Evolutionary conservation across 495 filamentous ascomycete species (phyloP), one percentile per base, ranked within the genome.

Genomic region (Penicillium steckii): DNA sequence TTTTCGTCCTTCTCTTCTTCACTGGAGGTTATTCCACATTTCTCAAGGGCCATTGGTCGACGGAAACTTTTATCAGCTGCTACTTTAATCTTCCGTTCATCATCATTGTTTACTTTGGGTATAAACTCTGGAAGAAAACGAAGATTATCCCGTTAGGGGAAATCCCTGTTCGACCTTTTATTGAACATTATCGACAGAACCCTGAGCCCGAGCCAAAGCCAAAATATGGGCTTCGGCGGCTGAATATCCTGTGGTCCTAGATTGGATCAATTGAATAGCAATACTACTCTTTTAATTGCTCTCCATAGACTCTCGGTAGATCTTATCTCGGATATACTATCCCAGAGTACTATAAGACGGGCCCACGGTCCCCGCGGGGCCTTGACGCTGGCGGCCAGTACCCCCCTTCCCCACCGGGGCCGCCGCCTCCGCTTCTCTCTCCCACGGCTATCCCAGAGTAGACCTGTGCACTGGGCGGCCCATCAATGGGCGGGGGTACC

Each of bases 11-110:
- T 44, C 47, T 61, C 32, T 60, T 83, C 26, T 62, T 69, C 4
- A 73, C 82, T 45, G 83, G 79, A 46, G 81, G 82, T 18, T 84
- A 82, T 56, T 68, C 70, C 21, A 79, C 81, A 40, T 84, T 84
- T 53, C 79, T 80, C 56, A 73, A 79, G 3, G 69, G 74, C 1
- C 63, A 75, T 46, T 57, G 44, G 24, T 46, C 38, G 15, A 15
- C 29, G 1, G 12, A 33, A 19, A 37, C 43, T 15, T 42, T 35
- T 22, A 52, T 72, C 15, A 61, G 63, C 1, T 61, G 52, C 0
- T 72, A 70, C 37, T 52, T 70, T 47, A 79, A 85, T 43, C 71
- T 86, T 27, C 80, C 80, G 0, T 67, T 85, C 17, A 76, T 84
- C 13, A 26, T 79, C 0, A 54, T 64, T 2, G 72, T 83, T 5